Base-by-base conservation (phyloP, 177 flowering plant species). In the Vitis hybrid region DNA sequence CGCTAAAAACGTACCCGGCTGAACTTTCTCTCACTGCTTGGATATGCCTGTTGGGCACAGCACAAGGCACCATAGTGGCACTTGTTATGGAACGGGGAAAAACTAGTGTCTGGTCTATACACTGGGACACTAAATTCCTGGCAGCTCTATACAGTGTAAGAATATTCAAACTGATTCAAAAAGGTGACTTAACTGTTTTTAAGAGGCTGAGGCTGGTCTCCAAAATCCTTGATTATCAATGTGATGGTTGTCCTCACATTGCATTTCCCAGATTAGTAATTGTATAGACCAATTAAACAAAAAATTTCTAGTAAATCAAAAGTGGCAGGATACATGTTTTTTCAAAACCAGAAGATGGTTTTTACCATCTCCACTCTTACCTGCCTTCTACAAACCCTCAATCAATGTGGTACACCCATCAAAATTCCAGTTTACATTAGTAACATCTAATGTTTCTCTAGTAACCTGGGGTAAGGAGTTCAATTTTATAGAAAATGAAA, bases 11-110 rank as follows among this genome's bases (percentile, higher is more conserved):
- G 6, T 89, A 89, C 76, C 93, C 91, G 0, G 87, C 83, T 13
- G 91, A 86, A 75, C 89, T 89, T n/a, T 87, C 93, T 8, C 86
- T 89, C 22, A 87, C 93, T 4, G 89, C 84, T 20, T 87, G 91
- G 91, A 86, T 89, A 68, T 89, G 93, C 77, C 59, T 87, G 44
- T 24, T 87, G 70, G 93, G 93, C 8, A 82, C 93, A 8, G 57
- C 75, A 11, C 82, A 86, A 66, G 90, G 87, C 2, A 56, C 83
- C 7, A 54, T 77, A 12, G 82, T 81, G 11, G 93, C 90, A 1
- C 61, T 89, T 7, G 78, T 86, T 2, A 79, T 81, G 85, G 93
- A 89, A 72, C 75, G 82, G 57, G 87, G 87, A 17, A 81, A 88
- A 4, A 1, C 78, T 9, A 57, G 77, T 4, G 76, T 75, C 52